Base-by-base conservation (phyloP, 495 filamentous ascomycete species). In the Aspergillus heteromorphus region DNA sequence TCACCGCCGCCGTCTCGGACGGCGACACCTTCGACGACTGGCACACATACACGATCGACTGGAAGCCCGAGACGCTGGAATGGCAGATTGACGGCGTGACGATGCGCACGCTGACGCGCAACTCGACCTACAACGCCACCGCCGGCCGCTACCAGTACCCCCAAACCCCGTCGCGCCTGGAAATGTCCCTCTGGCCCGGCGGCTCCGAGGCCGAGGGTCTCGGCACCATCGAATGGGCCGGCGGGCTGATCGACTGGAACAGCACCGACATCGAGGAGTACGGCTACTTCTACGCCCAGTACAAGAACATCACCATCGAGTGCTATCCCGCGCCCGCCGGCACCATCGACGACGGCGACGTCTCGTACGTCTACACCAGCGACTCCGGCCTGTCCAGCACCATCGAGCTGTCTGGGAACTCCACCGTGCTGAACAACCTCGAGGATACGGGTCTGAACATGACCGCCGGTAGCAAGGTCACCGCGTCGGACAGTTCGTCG, bases 171-270 rank as follows among this genome's bases (percentile, higher is more conserved):
- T 70, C 93, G 14, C 88, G 93, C 56, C 80, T 98, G 47, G 87
- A 97, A 74, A 77, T 98, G 57, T 97, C 93, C 9, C 82, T 97
- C 65, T 98, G 93, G 93, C 95, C 93, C 54, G 93, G 88, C 58
- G 93, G 93, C 61, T 77, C 85, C 41, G 68, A 83, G n/a, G 79
- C 80, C 68, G 96, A 95, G 65, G 87, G 80, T 25, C 49, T 84
- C 62, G 93, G 95, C 54, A 97, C 92, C 13, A 83, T 96, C 58
- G 80, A 83, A 45, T 98, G 93, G 93, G 87, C 92, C 10, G 93
- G 93, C 60, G 93, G 93, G 53, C 71, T 78, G 54, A 89, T 98
- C 56, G 79, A 95, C 73, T 98, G 93, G 93, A 79, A 88, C 66
- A 82, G 78, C 58, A 73, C 75, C 41, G 87, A 92, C 65, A 92